Evolutionary conservation across 2,329 filamentous ascomycete genomes (phyloP).

Genomic region (Didymella keratinophila): DNA sequence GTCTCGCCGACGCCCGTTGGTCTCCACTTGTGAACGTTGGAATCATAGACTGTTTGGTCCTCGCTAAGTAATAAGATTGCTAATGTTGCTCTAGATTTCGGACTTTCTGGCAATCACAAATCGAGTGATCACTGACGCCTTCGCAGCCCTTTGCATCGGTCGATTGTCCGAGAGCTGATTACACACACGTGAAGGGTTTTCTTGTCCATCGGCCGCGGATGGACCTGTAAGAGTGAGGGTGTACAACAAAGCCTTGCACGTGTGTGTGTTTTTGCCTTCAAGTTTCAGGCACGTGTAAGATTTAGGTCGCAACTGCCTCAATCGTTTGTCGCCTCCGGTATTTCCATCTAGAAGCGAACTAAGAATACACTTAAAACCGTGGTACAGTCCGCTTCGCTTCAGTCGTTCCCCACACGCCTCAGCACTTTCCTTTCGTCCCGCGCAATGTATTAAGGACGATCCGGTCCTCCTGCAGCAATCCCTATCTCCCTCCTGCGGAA

Average conservation of each 20-base stretch:
- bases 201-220: slow-evolving; percentile 20
- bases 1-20: slow-evolving; percentile 16
- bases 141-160: slow-evolving; percentile 6
- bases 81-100: slow-evolving; percentile 24
- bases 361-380: slow-evolving; percentile 18
- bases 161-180: slow-evolving; percentile 8
- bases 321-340: slow-evolving; percentile 6
- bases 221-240: slow-evolving; percentile 4
- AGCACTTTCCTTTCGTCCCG: slow-evolving; percentile 18
- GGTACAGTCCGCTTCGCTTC: slow-evolving; percentile 21
- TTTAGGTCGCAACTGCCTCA: slow-evolving; percentile 11
- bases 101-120: slow-evolving; percentile 14
- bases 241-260: slow-evolving; percentile 9
- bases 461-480: slow-evolving; percentile 3
- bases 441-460: slow-evolving; percentile 10
- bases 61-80: slow-evolving; percentile 24
- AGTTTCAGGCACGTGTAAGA: slow-evolving; percentile 4
- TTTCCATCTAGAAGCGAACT: slow-evolving; percentile 7
- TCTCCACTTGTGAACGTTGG: slow-evolving; percentile 20
- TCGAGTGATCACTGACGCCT: slow-evolving; percentile 15
- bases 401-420: slow-evolving; percentile 19
- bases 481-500: neutral
- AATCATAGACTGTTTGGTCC: slow-evolving; percentile 17
- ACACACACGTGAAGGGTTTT: slow-evolving; percentile 13
- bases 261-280: slow-evolving; percentile 12